Base-by-base conservation (phyloP, 108 stramenopile species). In the Nitzschia palea region DNA sequence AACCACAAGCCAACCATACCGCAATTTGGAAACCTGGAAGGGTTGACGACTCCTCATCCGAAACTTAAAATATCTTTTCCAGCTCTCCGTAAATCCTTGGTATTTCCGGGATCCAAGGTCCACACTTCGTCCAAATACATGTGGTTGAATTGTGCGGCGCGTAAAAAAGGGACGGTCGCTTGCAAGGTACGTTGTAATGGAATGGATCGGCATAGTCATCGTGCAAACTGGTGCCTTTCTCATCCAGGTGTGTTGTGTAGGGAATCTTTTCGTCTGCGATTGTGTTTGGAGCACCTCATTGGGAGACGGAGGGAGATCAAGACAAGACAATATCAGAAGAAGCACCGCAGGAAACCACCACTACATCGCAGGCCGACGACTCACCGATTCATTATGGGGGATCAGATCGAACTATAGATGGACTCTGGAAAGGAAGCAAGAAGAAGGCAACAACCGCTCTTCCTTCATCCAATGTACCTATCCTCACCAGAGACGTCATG, bases 381-480 rank as follows among this genome's bases (percentile, higher is more conserved):
- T 28, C 28, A 4, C 4, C 23, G 9, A 29, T 29, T 2, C 87
- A 88, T 55, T 88, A 82, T 54, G 87, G 87, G 27, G 87, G 87
- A 68, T 88, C 87, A 3, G 80, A 84, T 9, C 77, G 87, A 40
- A 82, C 87, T 23, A 25, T 88, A 8, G 87, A 88, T 68, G 87
- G 87, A 26, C 76, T 54, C 25, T 32, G 5, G 4, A 44, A 57
- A 42, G 64, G 73, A 4, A 43, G 31, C 27, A 45, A 31, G 35
- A 52, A 45, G 32, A 60, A 67, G 37, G 56, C 10, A 23, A 40
- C 5, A 22, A 20, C 10, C 54, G 54, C 25, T 29, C 28, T 29
- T 23, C 37, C 15, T 18, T 4, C 47, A 18, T 40, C 37, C 37
- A 40, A 6, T 40, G n/a, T 18, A 48, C 8, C 5, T 8, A 20